Conservation (phyloP, 768 basidiomycete genomes). For the Infundibulicybe gibba region DNA sequence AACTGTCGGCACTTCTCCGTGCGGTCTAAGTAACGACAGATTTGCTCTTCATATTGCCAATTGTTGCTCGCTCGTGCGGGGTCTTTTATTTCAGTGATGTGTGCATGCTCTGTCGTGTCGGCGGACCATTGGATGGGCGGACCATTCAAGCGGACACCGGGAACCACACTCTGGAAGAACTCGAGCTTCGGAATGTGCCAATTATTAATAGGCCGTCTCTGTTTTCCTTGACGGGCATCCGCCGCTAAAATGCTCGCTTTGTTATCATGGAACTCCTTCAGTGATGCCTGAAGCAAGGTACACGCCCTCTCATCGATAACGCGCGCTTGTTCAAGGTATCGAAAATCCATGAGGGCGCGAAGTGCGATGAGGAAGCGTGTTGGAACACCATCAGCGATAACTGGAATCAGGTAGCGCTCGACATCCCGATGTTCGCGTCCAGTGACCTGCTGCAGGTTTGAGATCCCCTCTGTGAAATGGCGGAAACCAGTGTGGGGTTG, state of each 20-base stretch:
- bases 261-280: constrained; percentile 27
- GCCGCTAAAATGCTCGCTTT: constrained; percentile 28
- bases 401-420: constrained; percentile 26
- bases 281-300: constrained; percentile 11
- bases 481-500: no score
- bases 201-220: constrained; percentile 18
- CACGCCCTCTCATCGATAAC: constrained; percentile 16
- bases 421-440: constrained; percentile 34
- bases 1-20: no score
- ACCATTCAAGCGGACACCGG: constrained; percentile 22
- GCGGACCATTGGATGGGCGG: constrained; percentile 20
- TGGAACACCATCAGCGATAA: constrained; percentile 28
- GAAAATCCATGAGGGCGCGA: no score
- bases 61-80: no score
- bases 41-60: no score
- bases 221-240: constrained; percentile 21
- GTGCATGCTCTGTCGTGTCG: no score
- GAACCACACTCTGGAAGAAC: constrained; percentile 27
- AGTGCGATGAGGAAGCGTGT: constrained; percentile 25
- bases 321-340: constrained; percentile 29
- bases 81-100: no score
- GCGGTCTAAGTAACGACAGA: no score
- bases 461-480: no score
- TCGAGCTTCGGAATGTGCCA: constrained; percentile 43
- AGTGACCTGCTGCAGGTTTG: constrained; percentile 36